phyloP scores from a whole-genome alignment of 176 grass and related monocot species.

The Ananas comosus region DNA sequence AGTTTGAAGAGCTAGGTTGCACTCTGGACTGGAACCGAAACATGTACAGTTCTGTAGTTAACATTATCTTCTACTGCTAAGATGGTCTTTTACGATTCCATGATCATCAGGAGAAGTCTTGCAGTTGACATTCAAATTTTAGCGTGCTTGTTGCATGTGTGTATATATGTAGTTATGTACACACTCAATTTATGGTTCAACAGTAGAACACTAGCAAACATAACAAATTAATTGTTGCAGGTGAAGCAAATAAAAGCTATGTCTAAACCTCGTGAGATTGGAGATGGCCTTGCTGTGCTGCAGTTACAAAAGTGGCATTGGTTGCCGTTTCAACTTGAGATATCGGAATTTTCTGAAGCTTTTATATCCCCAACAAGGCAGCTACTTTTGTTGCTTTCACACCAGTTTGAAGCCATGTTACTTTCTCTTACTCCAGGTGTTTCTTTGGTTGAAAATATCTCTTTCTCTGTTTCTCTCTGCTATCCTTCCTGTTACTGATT shows the following conservation, averaged over 20 bases:
- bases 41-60: no score
- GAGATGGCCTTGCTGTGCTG: conserved; percentile 53
- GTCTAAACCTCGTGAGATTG: conserved; percentile 33
- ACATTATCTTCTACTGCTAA: no score
- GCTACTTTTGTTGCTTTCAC: conserved; percentile 52
- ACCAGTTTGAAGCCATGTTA: conserved; percentile 38
- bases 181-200: no score
- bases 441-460: conserved; percentile 2
- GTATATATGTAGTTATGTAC: no score
- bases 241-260: conserved; percentile 28
- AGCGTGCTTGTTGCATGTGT: no score
- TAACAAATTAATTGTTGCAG: conserved; percentile 28
- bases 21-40: no score
- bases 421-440: conserved; percentile 39
- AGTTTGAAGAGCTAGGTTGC: no score
- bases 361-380: conserved; percentile 77
- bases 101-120: no score
- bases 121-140: no score
- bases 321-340: conserved; percentile 29
- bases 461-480: not conserved
- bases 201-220: not conserved
- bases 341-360: conserved; percentile 67
- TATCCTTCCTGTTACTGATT: conserved; percentile 8
- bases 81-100: no score
- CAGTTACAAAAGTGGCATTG: conserved; percentile 64